These are phyloP conservation scores for Aureobasidium uvarum DNA, from an alignment of 2,329 filamentous ascomycete genomes.

Conservation along the genomic window DNA sequence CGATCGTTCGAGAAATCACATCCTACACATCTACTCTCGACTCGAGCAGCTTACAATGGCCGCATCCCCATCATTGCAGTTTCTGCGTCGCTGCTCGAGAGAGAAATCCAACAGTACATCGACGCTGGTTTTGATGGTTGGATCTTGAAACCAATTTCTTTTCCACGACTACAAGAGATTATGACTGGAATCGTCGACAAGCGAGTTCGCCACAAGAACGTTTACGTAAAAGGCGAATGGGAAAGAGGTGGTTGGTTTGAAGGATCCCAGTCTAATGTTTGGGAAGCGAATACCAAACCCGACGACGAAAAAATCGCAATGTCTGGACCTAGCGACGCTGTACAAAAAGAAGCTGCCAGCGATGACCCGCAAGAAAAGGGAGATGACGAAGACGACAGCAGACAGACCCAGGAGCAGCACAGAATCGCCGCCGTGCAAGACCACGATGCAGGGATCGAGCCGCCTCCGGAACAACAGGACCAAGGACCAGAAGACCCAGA, in stretches of 20 bases:
- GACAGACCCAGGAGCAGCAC: slow-evolving; percentile 38
- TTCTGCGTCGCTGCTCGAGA: slow-evolving; percentile 76
- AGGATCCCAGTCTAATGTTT: slow-evolving; percentile 40
- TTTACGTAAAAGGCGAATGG: slow-evolving; percentile 73
- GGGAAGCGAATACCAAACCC: slow-evolving; percentile 42
- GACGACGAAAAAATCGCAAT: slow-evolving; percentile 29
- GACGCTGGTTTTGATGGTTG: slow-evolving; percentile 83
- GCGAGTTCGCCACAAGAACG: slow-evolving; percentile 56
- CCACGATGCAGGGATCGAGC: slow-evolving; percentile 1
- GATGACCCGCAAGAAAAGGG: slow-evolving; percentile 39
- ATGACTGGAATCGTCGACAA: slow-evolving; percentile 67
- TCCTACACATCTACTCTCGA: slow-evolving; percentile 55
- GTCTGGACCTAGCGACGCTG: slow-evolving; percentile 33
- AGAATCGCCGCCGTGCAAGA: slow-evolving; percentile 34
- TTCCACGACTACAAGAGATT: slow-evolving; percentile 67
- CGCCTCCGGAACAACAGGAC: slow-evolving; percentile 16
- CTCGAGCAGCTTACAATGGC: slow-evolving; percentile 58
- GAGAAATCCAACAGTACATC: slow-evolving; percentile 66
- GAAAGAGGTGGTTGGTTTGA: slow-evolving; percentile 84
- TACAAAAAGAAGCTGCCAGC: slow-evolving; percentile 36
- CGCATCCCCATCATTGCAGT: slow-evolving; percentile 82
- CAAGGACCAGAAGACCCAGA: neutral
- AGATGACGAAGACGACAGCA: slow-evolving; percentile 33
- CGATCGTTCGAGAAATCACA: slow-evolving; percentile 64
- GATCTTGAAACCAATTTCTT: slow-evolving; percentile 87